These are phyloP conservation scores for Erigeron canadensis DNA, from an alignment of 129 eudicot genomes.

Conservation along the genomic window DNA sequence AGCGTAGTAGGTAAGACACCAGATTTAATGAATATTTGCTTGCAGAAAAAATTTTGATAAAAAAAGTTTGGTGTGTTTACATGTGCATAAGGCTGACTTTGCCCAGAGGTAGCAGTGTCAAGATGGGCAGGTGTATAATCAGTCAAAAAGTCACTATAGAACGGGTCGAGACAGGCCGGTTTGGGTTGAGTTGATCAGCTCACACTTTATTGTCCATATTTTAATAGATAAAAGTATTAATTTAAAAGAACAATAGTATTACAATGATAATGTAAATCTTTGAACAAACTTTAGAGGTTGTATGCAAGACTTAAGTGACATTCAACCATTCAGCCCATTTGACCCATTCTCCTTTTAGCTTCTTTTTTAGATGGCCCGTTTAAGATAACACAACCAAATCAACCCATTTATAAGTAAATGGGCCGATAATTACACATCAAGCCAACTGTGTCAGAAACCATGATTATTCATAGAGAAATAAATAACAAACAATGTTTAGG, in stretches of 20 bases:
- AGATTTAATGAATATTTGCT: neutral
- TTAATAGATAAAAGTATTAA: neutral
- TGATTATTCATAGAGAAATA: neutral
- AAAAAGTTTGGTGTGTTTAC: neutral
- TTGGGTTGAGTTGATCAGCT: neutral
- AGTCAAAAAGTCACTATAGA: neutral
- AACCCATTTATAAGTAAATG: constrained; percentile 9
- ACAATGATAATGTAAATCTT: neutral
- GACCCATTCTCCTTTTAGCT: too few relatives aligned
- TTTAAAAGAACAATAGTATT: neutral
- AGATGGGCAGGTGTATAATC: neutral
- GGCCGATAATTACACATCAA: neutral
- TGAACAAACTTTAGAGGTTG: neutral
- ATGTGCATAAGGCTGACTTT: neutral
- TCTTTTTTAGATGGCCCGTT: neutral
- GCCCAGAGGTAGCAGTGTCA: neutral
- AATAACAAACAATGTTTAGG: neutral
- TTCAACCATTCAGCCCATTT: neutral
- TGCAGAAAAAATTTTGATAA: neutral
- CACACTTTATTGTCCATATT: neutral
- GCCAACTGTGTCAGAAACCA: constrained; percentile 3
- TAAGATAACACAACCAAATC: neutral
- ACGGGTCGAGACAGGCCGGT: neutral
- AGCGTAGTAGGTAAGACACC: neutral
- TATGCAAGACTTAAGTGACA: neutral